Evolutionary conservation across 176 grass and related monocot species (phyloP).

Genomic region (Musa acuminata): DNA sequence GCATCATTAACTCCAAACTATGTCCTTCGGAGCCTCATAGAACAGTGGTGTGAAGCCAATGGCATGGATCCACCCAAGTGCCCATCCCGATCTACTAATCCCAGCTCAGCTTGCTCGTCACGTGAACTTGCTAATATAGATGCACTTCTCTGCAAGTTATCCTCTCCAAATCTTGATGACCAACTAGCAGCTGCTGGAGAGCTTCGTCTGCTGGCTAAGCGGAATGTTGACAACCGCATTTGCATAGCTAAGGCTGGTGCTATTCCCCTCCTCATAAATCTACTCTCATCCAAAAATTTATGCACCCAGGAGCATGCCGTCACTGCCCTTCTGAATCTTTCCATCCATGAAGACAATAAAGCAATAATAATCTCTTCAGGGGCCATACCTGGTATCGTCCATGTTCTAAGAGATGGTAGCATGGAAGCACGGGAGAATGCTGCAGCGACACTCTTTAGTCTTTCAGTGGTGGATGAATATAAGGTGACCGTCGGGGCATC

Average conservation of each 20-base stretch:
- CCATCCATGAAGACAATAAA: constrained; percentile 12
- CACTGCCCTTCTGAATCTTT: constrained; percentile 12
- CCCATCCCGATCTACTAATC: background rate
- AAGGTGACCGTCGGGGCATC: constrained; percentile 6
- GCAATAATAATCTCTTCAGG: background rate
- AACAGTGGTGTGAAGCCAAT: constrained; percentile 32
- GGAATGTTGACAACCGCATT: background rate
- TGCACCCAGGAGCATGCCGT: constrained; percentile 7
- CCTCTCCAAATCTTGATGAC: background rate
- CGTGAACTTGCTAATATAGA: background rate
- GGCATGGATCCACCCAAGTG: constrained; percentile 5
- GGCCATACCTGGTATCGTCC: background rate
- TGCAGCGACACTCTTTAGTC: constrained; percentile 9
- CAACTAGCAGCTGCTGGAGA: constrained; percentile 6
- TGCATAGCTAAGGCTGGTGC: constrained; percentile 10
- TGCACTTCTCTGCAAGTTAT: background rate
- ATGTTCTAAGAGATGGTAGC: constrained; percentile 5
- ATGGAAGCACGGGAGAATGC: constrained; percentile 17
- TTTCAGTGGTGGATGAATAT: constrained; percentile 7
- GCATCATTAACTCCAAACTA: constrained; percentile 68
- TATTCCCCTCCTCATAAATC: constrained; percentile 1
- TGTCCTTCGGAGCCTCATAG: constrained; percentile 66
- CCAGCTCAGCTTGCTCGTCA: background rate
- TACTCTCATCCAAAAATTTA: background rate
- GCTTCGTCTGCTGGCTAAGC: constrained; percentile 12